Evolutionary conservation across 441 rosid species (phyloP).

Genomic region (Erodium moschatum): DNA sequence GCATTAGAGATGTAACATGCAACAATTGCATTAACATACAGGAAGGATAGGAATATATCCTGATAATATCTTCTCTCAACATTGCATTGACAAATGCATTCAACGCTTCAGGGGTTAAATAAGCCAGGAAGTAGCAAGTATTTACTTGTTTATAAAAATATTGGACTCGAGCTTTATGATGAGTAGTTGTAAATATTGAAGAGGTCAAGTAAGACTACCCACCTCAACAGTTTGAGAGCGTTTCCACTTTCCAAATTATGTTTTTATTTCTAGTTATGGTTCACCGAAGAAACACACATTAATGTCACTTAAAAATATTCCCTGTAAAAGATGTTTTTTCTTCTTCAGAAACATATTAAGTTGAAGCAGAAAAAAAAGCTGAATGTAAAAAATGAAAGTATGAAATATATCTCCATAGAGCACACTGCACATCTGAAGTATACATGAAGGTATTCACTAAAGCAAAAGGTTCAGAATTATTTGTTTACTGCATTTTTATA

Average conservation of each 20-base stretch:
- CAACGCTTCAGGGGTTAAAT: slow-evolving; percentile 6
- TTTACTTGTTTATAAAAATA: not conserved
- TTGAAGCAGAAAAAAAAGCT: slow-evolving; percentile 4
- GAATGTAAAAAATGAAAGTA: not conserved
- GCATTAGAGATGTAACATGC: not conserved
- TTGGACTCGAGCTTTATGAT: not conserved
- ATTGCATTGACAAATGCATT: not conserved
- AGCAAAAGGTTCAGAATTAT: slow-evolving; percentile 28
- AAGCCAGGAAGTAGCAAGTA: slow-evolving; percentile 4
- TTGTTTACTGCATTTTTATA: slow-evolving; percentile 81
- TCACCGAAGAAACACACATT: not conserved
- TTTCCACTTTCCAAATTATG: not conserved
- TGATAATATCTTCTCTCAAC: slow-evolving; percentile 13
- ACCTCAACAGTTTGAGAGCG: not conserved
- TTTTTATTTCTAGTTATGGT: not conserved
- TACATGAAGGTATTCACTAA: slow-evolving; percentile 19
- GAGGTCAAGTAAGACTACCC: slow-evolving; percentile 1
- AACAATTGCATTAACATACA: slow-evolving; percentile 9
- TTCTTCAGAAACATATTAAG: not conserved
- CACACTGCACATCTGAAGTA: slow-evolving; percentile 13
- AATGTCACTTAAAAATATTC: not conserved
- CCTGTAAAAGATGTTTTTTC: not conserved
- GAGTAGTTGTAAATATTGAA: not conserved
- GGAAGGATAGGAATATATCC: slow-evolving; percentile 3
- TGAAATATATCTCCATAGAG: not conserved